Conservation (phyloP, 257 asterid species). For the Nemophila menziesii region DNA sequence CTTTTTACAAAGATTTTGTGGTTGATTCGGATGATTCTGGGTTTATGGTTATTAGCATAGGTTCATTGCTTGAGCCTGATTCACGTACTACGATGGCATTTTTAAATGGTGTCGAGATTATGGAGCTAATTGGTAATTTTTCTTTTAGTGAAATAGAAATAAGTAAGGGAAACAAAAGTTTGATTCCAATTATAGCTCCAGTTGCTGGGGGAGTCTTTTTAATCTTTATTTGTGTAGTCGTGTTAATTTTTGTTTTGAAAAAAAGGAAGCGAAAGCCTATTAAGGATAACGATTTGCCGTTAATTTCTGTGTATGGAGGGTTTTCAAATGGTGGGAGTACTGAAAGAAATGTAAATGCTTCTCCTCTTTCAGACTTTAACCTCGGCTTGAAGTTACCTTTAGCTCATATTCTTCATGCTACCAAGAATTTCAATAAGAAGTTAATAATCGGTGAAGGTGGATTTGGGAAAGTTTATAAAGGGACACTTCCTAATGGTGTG, state of each 20-base stretch:
- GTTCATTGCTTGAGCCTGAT: background rate
- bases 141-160: background rate
- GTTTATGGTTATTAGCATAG: conserved; percentile 28
- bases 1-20: conserved; percentile 27
- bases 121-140: conserved; percentile 22
- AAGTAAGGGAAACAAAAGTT: background rate
- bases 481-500: conserved; percentile 1
- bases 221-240: background rate
- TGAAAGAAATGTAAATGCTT: conserved; percentile 5
- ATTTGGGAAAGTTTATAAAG: conserved; percentile 13
- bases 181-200: conserved; percentile 20
- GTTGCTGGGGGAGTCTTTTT: conserved; percentile 25
- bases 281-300: conserved; percentile 18
- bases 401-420: conserved; percentile 7
- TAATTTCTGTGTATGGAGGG: conserved; percentile 9
- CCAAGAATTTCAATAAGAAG: conserved; percentile 7
- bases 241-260: conserved; percentile 12
- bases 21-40: conserved; percentile 41
- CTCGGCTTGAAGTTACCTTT: conserved; percentile 9
- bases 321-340: conserved; percentile 3
- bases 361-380: conserved; percentile 7
- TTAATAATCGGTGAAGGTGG: conserved; percentile 12
- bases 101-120: conserved; percentile 55
- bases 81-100: conserved; percentile 11
- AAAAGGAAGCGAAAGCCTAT: conserved; percentile 12